phyloP scores from a whole-genome alignment of 2,329 filamentous ascomycete species.

The Calonectria pteridis region DNA sequence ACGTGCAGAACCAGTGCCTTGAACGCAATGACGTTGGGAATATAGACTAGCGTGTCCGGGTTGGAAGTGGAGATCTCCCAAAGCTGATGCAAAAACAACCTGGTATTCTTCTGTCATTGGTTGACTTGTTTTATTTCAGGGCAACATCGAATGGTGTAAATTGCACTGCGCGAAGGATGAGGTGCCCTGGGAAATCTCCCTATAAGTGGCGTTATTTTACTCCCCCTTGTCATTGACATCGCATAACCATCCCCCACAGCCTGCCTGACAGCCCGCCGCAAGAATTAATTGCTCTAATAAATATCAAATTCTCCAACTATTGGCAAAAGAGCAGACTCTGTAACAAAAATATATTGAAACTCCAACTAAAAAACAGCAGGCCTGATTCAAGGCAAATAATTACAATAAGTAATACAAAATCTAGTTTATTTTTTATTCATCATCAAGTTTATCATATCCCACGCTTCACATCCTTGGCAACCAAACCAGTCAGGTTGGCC shows the following conservation, averaged over 20 bases:
- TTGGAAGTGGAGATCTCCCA: not conserved
- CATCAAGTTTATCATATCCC: conserved; percentile 50
- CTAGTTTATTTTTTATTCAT: not conserved
- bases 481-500: conserved; percentile 61
- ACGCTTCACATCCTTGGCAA: conserved; percentile 72
- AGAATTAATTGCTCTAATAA: not conserved
- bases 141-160: not conserved
- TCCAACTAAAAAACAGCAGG: not conserved
- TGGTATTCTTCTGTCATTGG: not conserved
- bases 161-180: not conserved
- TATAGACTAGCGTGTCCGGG: not conserved
- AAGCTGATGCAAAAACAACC: not conserved
- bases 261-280: too few relatives aligned
- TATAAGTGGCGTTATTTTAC: not conserved
- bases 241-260: not conserved
- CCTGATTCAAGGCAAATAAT: not conserved
- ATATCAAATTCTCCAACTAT: not conserved
- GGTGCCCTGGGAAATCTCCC: too few relatives aligned
- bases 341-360: not conserved
- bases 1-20: not conserved
- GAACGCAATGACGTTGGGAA: not conserved
- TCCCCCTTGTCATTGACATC: not conserved
- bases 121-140: not conserved
- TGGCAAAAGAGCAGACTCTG: not conserved
- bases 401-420: not conserved